Evolutionary conservation across 768 basidiomycete genomes (phyloP), one percentile per base, ranked within the genome.

Genomic region (Dioszegia aurantiaca): DNA sequence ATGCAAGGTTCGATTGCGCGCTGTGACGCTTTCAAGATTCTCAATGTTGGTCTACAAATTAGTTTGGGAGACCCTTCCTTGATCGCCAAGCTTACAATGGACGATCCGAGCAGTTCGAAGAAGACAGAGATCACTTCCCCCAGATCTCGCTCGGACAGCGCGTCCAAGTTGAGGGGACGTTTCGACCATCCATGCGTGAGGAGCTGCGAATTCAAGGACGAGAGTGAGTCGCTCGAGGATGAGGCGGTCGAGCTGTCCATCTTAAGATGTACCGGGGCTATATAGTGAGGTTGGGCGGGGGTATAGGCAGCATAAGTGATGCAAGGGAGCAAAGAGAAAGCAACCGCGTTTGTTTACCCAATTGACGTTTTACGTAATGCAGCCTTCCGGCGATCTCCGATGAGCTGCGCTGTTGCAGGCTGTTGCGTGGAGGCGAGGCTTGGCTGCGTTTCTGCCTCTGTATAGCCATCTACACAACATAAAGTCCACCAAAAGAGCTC

Each of bases 121-220:
- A 72, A 44, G 9, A 69, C 64, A 3, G 42, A 44, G 9, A 63
- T 48, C 24, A 69, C 68, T 26, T 72, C 68, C 24, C 58, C 59
- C n/a, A 59, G 58, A 27, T 66, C 64, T 42, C 54, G 56, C 24
- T 58, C 55, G 21, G 51, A 19, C 26, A 72, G 43, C 0, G 61
- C 56, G 16, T 61, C 56, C 2, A 72, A 58, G 47, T 66, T 56
- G 3, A 72, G 31, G 1, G 70, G 68, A 14, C 59, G 46, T 52
- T 68, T 69, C 8, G 64, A 44, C 65, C 66, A 72, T 4, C 70
- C 70, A 53, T 68, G 68, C 8, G 61, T 61, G 12, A 69, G 24
- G 1, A 72, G 48, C 56, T 72, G 70, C 8, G 55, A 45, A 54
- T 72, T 72, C 52, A 70, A 62, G 11, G 63, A 60, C 1, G 69